Percentiles rank a stretch among this genome's conserved stretches.
Conservation (phyloP, 139 green algal genomes). For the Chlamydomonas schloesseri region DNA sequence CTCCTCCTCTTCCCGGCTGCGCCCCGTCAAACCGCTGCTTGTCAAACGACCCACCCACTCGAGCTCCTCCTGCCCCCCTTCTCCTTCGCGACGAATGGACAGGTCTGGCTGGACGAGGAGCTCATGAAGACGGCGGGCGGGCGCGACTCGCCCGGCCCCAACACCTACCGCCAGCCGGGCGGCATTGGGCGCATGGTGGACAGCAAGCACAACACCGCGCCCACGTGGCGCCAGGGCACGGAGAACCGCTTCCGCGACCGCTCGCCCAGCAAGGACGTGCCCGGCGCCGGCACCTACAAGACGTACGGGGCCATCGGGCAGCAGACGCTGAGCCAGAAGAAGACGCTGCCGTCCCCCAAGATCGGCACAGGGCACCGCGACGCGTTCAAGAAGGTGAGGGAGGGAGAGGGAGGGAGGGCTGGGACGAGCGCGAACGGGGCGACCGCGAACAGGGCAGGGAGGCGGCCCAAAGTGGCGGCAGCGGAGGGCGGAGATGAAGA, state of each 20-base stretch:
- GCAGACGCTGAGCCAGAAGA: constrained; percentile 69
- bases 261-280: constrained; percentile 47
- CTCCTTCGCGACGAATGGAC: not conserved
- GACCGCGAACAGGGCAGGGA: no score
- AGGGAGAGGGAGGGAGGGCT: no score
- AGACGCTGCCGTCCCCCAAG: constrained; percentile 63
- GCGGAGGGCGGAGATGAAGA: no score
- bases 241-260: constrained; percentile 55
- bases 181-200: constrained; percentile 63
- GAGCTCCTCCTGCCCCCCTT: no score
- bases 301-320: constrained; percentile 58
- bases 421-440: no score
- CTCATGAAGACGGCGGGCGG: constrained; percentile 69
- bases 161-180: constrained; percentile 57
- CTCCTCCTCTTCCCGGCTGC: no score
- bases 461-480: no score
- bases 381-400: constrained; percentile 62
- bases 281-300: constrained; percentile 67
- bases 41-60: no score
- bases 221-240: constrained; percentile 49
- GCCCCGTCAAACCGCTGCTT: no score
- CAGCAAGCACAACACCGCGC: constrained; percentile 45
- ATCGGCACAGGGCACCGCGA: constrained; percentile 71
- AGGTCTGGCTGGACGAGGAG: constrained; percentile 74
- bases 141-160: constrained; percentile 61